Conservation (phyloP, 768 basidiomycete species). For the Kwoniella pini region DNA sequence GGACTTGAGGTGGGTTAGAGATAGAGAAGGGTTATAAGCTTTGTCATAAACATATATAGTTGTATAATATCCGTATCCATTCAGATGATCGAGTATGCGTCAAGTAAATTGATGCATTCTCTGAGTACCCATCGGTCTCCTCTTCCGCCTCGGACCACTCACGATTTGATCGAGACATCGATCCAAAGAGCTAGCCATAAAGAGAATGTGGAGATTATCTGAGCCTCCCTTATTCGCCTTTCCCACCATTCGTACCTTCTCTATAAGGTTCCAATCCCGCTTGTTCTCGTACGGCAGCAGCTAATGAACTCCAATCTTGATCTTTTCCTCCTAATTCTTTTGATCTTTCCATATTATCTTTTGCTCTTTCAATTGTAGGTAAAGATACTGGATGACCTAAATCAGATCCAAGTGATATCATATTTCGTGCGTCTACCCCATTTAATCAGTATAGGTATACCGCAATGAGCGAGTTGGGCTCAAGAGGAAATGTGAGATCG, state of each 20-base stretch:
- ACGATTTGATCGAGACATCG: too few species aligned
- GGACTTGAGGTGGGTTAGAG: conserved; percentile 13
- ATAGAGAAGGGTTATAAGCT: conserved; percentile 13
- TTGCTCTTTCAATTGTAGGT: conserved; percentile 24
- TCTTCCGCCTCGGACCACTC: too few species aligned
- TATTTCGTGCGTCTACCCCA: conserved; percentile 36
- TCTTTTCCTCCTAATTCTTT: conserved; percentile 16
- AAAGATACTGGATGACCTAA: conserved; percentile 12
- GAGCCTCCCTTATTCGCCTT: conserved; percentile 3
- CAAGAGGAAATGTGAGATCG: too few species aligned
- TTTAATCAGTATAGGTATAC: too few species aligned
- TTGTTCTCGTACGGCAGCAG: conserved; percentile 9
- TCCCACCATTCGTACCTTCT: conserved; percentile 23
- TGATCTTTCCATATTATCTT: conserved; percentile 15
- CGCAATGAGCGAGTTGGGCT: too few species aligned
- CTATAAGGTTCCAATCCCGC: conserved; percentile 20
- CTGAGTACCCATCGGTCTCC: too few species aligned
- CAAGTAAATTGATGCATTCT: too few species aligned
- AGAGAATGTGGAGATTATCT: too few species aligned
- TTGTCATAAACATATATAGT: neutral
- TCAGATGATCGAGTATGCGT: too few species aligned
- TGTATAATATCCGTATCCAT: too few species aligned
- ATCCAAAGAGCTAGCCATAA: too few species aligned
- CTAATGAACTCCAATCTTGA: conserved; percentile 25
- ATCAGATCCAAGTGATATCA: conserved; percentile 22